Conservation (phyloP, 73 alveolate genomes). For the Paraurostyla sp. region DNA sequence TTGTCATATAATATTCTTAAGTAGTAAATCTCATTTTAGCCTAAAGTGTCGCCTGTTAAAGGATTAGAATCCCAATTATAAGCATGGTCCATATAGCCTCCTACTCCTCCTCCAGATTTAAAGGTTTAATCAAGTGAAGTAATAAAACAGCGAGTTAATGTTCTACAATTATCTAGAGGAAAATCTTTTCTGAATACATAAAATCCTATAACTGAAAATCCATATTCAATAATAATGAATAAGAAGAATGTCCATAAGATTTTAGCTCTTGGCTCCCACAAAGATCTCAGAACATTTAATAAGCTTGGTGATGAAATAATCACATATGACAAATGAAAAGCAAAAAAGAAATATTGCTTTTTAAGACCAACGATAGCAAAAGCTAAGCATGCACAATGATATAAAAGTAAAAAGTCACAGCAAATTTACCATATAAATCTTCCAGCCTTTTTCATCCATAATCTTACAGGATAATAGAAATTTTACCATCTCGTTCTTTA, state of each 20-base stretch:
- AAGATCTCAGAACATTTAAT: slow-evolving; percentile 42
- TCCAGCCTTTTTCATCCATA: no score
- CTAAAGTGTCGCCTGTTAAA: neutral
- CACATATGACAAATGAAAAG: slow-evolving; percentile 57
- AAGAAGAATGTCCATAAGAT: slow-evolving; percentile 17
- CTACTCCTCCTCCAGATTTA: slow-evolving; percentile 59
- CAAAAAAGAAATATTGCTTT: slow-evolving; percentile 26
- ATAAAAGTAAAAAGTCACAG: slow-evolving; percentile 1
- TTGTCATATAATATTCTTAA: slow-evolving; percentile 82
- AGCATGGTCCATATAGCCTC: slow-evolving; percentile 18
- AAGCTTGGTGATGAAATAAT: slow-evolving; percentile 46
- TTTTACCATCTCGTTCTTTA: no score
- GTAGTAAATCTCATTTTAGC: neutral
- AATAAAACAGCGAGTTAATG: slow-evolving; percentile 42
- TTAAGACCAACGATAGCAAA: slow-evolving; percentile 48
- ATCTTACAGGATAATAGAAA: no score
- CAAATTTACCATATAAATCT: no score
- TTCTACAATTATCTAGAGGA: slow-evolving; percentile 10
- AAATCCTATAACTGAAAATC: slow-evolving; percentile 39
- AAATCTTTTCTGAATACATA: neutral
- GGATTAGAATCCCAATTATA: neutral
- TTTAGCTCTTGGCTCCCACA: slow-evolving; percentile 54
- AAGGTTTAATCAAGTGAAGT: slow-evolving; percentile 48
- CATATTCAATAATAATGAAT: slow-evolving; percentile 40
- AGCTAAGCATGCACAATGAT: neutral